Conservation (phyloP, 208 protist species). For the Leishmania mexicana region DNA sequence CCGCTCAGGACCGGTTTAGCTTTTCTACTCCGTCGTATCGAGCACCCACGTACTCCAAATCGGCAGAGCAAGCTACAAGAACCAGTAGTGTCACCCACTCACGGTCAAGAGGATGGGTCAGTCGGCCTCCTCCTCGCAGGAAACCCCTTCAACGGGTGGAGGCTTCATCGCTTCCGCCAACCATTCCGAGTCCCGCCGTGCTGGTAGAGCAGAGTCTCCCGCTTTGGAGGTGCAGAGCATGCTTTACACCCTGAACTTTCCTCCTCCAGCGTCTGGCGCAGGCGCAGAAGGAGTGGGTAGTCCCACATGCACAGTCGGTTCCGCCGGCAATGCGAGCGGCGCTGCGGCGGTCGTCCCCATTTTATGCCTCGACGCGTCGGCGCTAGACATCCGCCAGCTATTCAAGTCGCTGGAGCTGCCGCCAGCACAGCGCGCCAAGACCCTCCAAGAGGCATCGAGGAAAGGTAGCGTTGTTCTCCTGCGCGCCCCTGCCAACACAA, state of each 20-base stretch:
- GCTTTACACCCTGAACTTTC: not conserved
- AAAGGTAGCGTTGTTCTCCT: slow-evolving; percentile 11
- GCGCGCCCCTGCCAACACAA: slow-evolving; percentile 9
- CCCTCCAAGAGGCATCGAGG: slow-evolving; percentile 6
- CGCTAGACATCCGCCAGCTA: slow-evolving; percentile 7
- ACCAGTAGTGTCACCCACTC: not conserved
- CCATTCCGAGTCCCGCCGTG: not conserved
- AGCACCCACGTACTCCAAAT: not conserved
- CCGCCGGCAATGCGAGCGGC: not conserved
- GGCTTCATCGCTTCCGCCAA: not conserved
- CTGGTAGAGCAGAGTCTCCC: not conserved
- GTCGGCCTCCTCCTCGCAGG: not conserved
- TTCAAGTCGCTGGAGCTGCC: slow-evolving; percentile 14
- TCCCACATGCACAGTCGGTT: not conserved
- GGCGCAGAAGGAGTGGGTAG: not conserved
- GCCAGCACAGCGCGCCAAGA: slow-evolving; percentile 1
- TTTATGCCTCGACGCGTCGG: slow-evolving; percentile 25
- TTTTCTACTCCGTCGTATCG: not conserved
- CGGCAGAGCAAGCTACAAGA: not conserved
- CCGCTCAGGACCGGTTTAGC: not conserved
- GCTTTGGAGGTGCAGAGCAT: slow-evolving; percentile 15
- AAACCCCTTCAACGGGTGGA: not conserved
- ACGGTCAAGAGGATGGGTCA: slow-evolving; percentile 10
- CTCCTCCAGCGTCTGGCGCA: not conserved
- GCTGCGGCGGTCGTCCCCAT: not conserved